Base-by-base conservation (phyloP, 331 rosid species). In the Spiraea crenata region DNA sequence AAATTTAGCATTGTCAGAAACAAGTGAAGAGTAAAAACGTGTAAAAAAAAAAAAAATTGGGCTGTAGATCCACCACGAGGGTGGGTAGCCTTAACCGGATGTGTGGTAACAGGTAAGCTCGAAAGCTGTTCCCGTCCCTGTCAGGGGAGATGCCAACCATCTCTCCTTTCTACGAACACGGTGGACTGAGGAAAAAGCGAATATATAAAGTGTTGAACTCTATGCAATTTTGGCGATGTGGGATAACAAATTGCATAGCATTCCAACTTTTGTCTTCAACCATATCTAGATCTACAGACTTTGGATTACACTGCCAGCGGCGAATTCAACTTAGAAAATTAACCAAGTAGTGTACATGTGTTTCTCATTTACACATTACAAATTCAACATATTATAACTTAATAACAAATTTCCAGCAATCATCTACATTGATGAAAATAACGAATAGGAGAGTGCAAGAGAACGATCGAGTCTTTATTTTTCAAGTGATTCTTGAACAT, bases 91-190 rank as follows among this genome's bases (percentile, higher is more conserved):
- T 77, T 81, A 77, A 74, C 91, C 86, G 77, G 57, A 57, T 78
- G 88, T 82, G 86, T 39, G 63, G 58, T 80, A 65, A 75, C 78
- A 67, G 81, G 75, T 59, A 75, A 84, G 82, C 80, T 70, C 83
- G 71, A 70, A 82, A 3, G 80, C 84, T 54, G 84, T 79, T 90
- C 89, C 90, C 91, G 74, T 64, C 92, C 86, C 90, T 87, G 89
- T 87, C 84, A 79, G 77, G 89, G 79, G 87, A 85, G 87, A 82
- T 65, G 81, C 89, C 84, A 85, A 85, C 86, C 85, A 57, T 68
- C 87, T 82, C 84, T 85, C 83, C 83, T 77, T 71, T 69, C 20
- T 51, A 71, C 76, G 73, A 77, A 82, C 77, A 68, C 83, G 0
- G 0, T 25, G 1, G 1, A 2, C 31, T 25, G 31, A 0, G 1